Conservation (phyloP, 805 yeast genomes). For the Priceomyces haplophilus region DNA sequence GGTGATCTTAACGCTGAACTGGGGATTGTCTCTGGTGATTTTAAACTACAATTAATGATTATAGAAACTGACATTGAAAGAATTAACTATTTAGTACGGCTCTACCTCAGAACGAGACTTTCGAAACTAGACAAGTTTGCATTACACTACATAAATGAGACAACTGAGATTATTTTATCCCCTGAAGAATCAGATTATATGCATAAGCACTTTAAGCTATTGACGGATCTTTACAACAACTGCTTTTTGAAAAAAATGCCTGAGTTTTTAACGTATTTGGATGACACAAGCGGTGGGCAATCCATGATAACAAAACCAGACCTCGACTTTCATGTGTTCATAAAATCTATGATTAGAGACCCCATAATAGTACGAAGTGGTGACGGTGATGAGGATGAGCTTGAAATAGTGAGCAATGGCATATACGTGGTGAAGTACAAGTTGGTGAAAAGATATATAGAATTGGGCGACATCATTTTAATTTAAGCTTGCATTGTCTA, state of each 20-base stretch:
- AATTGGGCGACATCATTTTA: conserved; percentile 36
- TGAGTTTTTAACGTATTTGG: conserved; percentile 62
- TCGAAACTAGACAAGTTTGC: conserved; percentile 71
- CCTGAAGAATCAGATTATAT: conserved; percentile 62
- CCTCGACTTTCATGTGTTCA: conserved; percentile 71
- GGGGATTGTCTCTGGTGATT: conserved; percentile 42
- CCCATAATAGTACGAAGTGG: conserved; percentile 26
- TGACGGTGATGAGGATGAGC: conserved; percentile 43
- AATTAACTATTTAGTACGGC: conserved; percentile 73
- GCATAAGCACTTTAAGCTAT: conserved; percentile 61
- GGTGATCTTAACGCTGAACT: conserved; percentile 51
- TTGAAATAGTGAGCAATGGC: conserved; percentile 59
- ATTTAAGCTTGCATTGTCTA: conserved; percentile 19
- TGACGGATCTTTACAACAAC: conserved; percentile 61
- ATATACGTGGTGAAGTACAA: conserved; percentile 74
- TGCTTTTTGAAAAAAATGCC: conserved; percentile 71
- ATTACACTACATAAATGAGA: conserved; percentile 46
- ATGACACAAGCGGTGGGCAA: conserved; percentile 59
- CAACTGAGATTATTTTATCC: conserved; percentile 38
- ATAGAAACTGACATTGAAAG: conserved; percentile 92
- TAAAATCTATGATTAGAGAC: conserved; percentile 42
- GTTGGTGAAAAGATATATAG: conserved; percentile 29
- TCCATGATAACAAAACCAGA: conserved; percentile 82
- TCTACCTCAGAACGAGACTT: conserved; percentile 76
- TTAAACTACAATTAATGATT: conserved; percentile 75